Evolutionary conservation across 306 rosid genomes (phyloP), one percentile per base, ranked within the genome.

Genomic region (Comarum palustre): DNA sequence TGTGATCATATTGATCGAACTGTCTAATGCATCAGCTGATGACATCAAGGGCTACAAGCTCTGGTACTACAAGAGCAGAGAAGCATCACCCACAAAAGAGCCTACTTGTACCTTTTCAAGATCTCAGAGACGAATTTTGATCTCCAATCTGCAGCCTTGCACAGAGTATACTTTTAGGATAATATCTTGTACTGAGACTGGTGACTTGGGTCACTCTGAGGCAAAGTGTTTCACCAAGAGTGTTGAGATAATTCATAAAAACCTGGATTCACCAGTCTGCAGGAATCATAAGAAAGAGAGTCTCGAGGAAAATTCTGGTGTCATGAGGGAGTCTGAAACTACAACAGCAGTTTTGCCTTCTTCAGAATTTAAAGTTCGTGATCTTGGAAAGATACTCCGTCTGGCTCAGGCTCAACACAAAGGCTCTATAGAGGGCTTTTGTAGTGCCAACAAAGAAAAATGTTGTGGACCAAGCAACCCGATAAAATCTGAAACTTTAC

Each of bases 141-240:
- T 95, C 82, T 87, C 97, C 45, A 86, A 88, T 77, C 87, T 95
- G 75, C 92, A 79, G 82, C 92, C 99, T 61, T 95, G 99, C 89
- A 84, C 96, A 12, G 96, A 90, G 81, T 91, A 95, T 81, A 87
- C 93, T 8, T 95, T 95, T 75, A 85, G 96, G 72, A 89, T 95
- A 11, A 62, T 95, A 72, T 95, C 99, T 29, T 90, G 64, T 71
- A 87, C 89, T 0, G 96, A 91, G 73, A 67, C 38, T 20, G 85
- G 93, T 68, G 99, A 95, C 82, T 85, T 87, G 81, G 99, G 99
- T 78, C 99, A 95, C 87, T 95, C 99, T 22, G 93, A 95, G 89
- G 93, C 93, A 0, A 91, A 89, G 86, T 95, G 99, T 84, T 95
- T 95, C 86, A 91, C 97, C 69, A 91, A 84, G 85, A 95, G 99